phyloP scores from a whole-genome alignment of 192 early-diverging fungal species.

The Coemansia sp. region DNA sequence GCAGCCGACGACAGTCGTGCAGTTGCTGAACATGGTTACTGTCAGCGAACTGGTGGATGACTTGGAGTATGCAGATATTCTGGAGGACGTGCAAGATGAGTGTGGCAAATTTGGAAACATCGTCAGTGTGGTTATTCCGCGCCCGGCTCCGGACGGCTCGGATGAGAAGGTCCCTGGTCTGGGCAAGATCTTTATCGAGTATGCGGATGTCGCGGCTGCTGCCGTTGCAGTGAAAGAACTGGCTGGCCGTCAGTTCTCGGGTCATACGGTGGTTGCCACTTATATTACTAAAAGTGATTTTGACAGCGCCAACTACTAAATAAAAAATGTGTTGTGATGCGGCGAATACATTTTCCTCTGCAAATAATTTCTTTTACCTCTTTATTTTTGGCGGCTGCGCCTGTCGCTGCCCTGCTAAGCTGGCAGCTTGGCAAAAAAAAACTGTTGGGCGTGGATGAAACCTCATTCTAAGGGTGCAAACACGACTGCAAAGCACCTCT shows the following conservation, averaged over 20 bases:
- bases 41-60: conserved; percentile 83
- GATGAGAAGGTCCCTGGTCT: conserved; percentile 63
- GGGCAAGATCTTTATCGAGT: conserved; percentile 95
- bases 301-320: conserved; percentile 64
- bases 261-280: conserved; percentile 88
- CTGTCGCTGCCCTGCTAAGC: not conserved
- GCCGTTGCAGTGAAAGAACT: conserved; percentile 76
- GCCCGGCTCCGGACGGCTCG: conserved; percentile 59
- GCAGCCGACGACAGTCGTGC: conserved; percentile 78
- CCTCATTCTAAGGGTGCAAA: too few species aligned
- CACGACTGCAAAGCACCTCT: too few species aligned
- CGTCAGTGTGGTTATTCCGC: conserved; percentile 80
- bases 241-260: conserved; percentile 92
- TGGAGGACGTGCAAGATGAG: conserved; percentile 90
- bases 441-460: too few species aligned
- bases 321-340: not conserved
- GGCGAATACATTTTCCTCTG: not conserved
- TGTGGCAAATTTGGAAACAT: conserved; percentile 86
- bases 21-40: conserved; percentile 96
- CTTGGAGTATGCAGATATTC: conserved; percentile 86
- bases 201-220: conserved; percentile 60
- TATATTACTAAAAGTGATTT: conserved; percentile 80
- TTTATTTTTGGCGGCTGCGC: not conserved
- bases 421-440: too few species aligned
- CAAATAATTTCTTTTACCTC: not conserved